phyloP scores from a whole-genome alignment of 768 basidiomycete genomes.

The Tulasnella sp. region DNA sequence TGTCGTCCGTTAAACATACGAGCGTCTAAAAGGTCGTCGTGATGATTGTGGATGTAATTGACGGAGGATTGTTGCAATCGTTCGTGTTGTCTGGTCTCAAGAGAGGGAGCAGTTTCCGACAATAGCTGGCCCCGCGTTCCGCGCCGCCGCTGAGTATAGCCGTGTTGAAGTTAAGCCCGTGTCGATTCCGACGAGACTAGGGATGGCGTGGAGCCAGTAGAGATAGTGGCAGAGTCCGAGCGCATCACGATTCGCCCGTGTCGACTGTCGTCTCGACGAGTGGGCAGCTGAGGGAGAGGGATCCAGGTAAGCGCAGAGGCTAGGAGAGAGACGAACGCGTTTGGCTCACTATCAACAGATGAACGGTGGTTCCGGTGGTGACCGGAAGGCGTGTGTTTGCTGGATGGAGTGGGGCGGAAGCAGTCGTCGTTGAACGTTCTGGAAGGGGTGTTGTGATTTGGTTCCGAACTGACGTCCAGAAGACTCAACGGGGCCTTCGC shows the following conservation, averaged over 20 bases:
- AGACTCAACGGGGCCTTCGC: not conserved
- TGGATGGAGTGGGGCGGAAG: not conserved
- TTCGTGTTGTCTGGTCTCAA: not conserved
- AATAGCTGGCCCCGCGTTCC: no score
- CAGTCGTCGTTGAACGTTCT: not conserved
- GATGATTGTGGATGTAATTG: not conserved
- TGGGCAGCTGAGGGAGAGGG: constrained; percentile 11
- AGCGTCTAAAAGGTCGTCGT: not conserved
- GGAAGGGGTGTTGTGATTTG: not conserved
- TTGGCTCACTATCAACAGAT: constrained; percentile 61
- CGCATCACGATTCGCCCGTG: constrained; percentile 23
- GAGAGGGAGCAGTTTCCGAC: not conserved
- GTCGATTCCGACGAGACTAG: not conserved
- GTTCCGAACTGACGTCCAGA: not conserved
- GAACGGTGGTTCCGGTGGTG: no score
- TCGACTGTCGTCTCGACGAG: constrained; percentile 18
- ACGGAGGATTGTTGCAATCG: not conserved
- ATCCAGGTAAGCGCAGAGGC: not conserved
- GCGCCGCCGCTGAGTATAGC: not conserved
- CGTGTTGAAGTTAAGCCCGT: not conserved
- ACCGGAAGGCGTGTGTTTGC: not conserved
- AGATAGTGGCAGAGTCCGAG: not conserved
- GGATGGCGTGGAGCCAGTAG: not conserved
- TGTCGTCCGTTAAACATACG: not conserved
- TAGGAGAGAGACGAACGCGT: constrained; percentile 55